phyloP scores from a whole-genome alignment of 2,329 filamentous ascomycete genomes.

The Colletotrichum sp. region DNA sequence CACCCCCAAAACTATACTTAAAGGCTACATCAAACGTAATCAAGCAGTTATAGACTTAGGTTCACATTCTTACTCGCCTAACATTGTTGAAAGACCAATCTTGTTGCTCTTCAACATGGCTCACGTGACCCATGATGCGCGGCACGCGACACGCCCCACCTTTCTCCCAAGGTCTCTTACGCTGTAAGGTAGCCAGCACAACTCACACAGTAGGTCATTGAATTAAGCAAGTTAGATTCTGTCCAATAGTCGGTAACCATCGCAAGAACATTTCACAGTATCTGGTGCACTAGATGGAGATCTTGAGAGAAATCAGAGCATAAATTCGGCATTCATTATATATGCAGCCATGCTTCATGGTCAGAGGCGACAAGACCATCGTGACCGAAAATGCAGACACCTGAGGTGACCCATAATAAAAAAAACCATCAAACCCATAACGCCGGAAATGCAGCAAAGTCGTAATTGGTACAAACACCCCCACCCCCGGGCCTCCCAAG shows the following conservation, averaged over 20 bases:
- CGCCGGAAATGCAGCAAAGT: not conserved
- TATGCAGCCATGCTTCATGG: not conserved
- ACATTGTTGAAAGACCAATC: accelerated
- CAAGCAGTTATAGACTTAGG: accelerated
- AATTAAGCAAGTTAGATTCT: too few relatives aligned
- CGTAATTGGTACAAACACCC: not conserved
- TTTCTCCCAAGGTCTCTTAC: not conserved
- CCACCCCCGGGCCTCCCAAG: not conserved
- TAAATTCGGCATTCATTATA: not conserved
- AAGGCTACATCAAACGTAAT: not conserved
- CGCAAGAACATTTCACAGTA: too few relatives aligned
- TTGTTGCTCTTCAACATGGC: not conserved
- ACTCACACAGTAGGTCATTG: accelerated
- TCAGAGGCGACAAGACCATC: not conserved
- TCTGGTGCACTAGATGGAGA: too few relatives aligned
- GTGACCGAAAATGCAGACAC: not conserved
- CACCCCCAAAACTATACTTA: too few relatives aligned
- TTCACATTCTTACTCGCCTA: not conserved
- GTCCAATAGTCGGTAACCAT: too few relatives aligned
- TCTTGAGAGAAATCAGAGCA: not conserved
- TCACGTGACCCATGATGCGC: not conserved
- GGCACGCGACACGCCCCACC: not conserved
- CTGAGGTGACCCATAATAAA: not conserved
- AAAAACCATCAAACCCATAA: not conserved
- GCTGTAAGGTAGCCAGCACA: too few relatives aligned